Conservation (phyloP, 225 moss, liverwort and hornwort species). For the Asterella californica region DNA sequence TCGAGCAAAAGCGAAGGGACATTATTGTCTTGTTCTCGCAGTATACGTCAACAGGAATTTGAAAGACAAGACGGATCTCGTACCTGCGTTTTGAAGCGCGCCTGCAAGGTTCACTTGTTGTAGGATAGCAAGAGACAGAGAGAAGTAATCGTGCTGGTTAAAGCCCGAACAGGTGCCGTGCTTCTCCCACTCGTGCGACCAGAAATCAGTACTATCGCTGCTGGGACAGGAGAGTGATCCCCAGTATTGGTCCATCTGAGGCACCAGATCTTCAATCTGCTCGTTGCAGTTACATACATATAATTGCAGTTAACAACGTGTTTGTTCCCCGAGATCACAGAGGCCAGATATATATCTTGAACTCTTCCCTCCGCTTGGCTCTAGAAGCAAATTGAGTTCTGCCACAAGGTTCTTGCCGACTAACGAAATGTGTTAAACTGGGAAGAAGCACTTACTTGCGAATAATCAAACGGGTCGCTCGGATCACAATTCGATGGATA, state of each 20-base stretch:
- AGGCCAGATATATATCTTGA: too few relatives aligned
- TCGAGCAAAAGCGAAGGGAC: not conserved
- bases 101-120: conserved; percentile 47
- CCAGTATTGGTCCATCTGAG: conserved; percentile 54
- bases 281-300: not conserved
- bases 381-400: not conserved
- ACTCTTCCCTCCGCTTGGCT: too few relatives aligned
- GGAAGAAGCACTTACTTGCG: conserved; percentile 37
- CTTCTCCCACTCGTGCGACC: conserved; percentile 88
- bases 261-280: conserved; percentile 63
- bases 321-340: not conserved
- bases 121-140: conserved; percentile 38
- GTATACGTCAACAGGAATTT: not conserved
- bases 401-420: not conserved
- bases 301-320: too few relatives aligned
- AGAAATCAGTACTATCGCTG: conserved; percentile 58
- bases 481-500: conserved; percentile 56
- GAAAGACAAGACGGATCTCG: not conserved
- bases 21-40: not conserved
- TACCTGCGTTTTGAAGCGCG: conserved; percentile 58
- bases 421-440: not conserved
- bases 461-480: conserved; percentile 42
- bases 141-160: conserved; percentile 57
- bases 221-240: conserved; percentile 69
- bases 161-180: conserved; percentile 85